Percentiles rank a stretch among this genome's conserved stretches.
phyloP scores from a whole-genome alignment of 2,329 filamentous ascomycete species.

The Exophiala bonariae region DNA sequence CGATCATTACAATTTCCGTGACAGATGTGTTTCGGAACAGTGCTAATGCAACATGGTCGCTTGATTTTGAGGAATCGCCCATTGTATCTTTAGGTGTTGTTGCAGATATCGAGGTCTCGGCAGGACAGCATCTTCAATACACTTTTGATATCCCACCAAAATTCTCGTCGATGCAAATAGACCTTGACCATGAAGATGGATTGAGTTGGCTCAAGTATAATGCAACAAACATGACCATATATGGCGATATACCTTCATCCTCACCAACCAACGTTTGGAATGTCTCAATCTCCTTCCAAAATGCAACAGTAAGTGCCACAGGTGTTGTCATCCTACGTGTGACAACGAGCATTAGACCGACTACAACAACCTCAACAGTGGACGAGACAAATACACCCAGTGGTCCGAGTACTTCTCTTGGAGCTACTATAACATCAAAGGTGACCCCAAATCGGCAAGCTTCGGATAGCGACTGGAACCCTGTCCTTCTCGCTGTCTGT shows the following conservation, averaged over 20 bases:
- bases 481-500: slow-evolving; percentile 14
- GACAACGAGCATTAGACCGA: not conserved
- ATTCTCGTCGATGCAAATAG: slow-evolving; percentile 4
- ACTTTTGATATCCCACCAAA: slow-evolving; percentile 2
- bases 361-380: not conserved
- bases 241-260: slow-evolving; percentile 8
- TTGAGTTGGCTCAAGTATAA: slow-evolving; percentile 19
- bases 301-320: slow-evolving; percentile 7
- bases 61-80: slow-evolving; percentile 40
- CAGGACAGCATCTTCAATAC: slow-evolving; percentile 47
- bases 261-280: slow-evolving; percentile 1
- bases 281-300: slow-evolving; percentile 11
- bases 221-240: slow-evolving; percentile 7
- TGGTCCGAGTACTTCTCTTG: too few species aligned
- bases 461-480: too few species aligned
- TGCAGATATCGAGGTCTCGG: slow-evolving; percentile 49
- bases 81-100: slow-evolving; percentile 42
- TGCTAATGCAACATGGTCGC: slow-evolving; percentile 57
- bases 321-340: not conserved
- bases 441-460: too few species aligned
- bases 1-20: slow-evolving; percentile 63
- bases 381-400: too few species aligned
- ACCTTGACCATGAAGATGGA: slow-evolving; percentile 1
- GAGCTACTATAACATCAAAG: too few species aligned
- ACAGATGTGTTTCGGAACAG: slow-evolving; percentile 60